These are phyloP conservation scores for Venturia aucupariae DNA, from an alignment of 2,329 filamentous ascomycete genomes.

Conservation along the genomic window DNA sequence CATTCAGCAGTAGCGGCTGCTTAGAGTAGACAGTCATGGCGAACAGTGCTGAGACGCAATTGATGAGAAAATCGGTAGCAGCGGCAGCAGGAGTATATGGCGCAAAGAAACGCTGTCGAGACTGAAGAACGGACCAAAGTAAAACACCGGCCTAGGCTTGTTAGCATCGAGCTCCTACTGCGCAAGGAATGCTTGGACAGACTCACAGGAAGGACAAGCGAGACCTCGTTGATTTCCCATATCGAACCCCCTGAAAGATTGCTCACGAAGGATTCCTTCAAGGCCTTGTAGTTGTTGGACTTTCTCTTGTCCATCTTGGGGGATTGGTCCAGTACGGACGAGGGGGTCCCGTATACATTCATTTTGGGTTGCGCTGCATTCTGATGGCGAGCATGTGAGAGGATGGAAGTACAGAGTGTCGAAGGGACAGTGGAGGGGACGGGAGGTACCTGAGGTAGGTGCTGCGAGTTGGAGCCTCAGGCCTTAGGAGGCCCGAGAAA, in stretches of 20 bases:
- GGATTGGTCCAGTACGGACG: neutral
- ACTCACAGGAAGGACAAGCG: constrained; percentile 73
- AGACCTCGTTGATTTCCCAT: constrained; percentile 78
- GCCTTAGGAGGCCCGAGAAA: no score
- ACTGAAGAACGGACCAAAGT: constrained; percentile 83
- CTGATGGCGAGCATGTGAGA: neutral
- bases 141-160: constrained; percentile 60
- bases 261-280: constrained; percentile 94
- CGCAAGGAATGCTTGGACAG: constrained; percentile 17
- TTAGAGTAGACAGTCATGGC: constrained; percentile 78
- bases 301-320: constrained; percentile 7
- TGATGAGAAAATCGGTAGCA: constrained; percentile 76
- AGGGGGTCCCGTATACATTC: neutral
- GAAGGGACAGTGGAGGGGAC: no score
- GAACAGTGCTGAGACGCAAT: constrained; percentile 71
- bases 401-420: neutral
- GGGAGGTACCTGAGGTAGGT: no score
- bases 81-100: constrained; percentile 60
- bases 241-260: constrained; percentile 77
- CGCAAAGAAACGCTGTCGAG: constrained; percentile 73
- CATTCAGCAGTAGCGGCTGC: constrained; percentile 62
- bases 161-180: constrained; percentile 18
- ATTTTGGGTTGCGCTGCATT: neutral
- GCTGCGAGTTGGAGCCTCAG: no score
- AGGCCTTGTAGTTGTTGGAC: constrained; percentile 63